Conservation (phyloP, 2,329 filamentous ascomycete genomes). For the Plectosphaerella sp. region DNA sequence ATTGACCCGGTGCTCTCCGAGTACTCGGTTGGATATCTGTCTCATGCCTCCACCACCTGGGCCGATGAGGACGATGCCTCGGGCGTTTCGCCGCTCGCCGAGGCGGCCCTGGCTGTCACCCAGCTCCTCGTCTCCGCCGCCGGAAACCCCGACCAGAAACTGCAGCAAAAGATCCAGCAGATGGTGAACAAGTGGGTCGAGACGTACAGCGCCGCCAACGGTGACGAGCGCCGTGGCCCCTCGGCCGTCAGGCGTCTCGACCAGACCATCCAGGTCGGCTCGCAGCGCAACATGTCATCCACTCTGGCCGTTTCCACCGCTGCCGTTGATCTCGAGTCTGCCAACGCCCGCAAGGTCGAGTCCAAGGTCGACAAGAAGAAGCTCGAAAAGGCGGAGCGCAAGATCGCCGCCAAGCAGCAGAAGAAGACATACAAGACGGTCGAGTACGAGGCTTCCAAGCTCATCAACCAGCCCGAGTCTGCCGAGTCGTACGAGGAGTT, state of each 20-base stretch:
- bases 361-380: conserved; percentile 98
- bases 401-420: conserved; percentile 96
- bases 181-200: conserved; percentile 88
- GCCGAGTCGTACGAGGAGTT: conserved; percentile 97
- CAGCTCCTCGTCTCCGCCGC: conserved; percentile 91
- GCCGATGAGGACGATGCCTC: conserved; percentile 66
- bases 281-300: conserved; percentile 92
- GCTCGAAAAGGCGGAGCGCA: conserved; percentile 95
- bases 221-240: conserved; percentile 65
- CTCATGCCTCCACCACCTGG: conserved; percentile 84
- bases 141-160: conserved; percentile 67
- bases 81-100: conserved; percentile 70
- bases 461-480: conserved; percentile 78
- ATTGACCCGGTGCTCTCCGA: conserved; percentile 87
- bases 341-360: conserved; percentile 89
- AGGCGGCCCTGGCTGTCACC: conserved; percentile 81
- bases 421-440: conserved; percentile 98
- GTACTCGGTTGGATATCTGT: conserved; percentile 91
- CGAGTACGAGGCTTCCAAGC: conserved; percentile 89
- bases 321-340: conserved; percentile 87
- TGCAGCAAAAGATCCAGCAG: conserved; percentile 73
- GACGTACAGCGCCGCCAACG: conserved; percentile 71
- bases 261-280: conserved; percentile 90
- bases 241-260: conserved; percentile 81
- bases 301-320: conserved; percentile 83